These are phyloP conservation scores for Xylariaceae sp. DNA, from an alignment of 2,329 filamentous ascomycete genomes.

Conservation along the genomic window DNA sequence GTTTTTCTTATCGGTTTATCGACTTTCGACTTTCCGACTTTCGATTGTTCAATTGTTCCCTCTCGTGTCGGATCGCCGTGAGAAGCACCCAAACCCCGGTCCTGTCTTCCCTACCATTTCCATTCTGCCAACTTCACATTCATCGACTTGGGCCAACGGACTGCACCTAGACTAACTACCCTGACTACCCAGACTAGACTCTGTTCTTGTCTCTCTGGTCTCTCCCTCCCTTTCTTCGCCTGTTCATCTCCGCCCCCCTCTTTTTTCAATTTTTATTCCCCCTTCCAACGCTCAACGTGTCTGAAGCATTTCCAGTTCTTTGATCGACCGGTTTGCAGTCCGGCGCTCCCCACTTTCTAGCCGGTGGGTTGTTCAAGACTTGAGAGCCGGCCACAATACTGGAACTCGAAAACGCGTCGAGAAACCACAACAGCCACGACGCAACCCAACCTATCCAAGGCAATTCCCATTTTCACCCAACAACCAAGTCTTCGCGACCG, in stretches of 20 bases:
- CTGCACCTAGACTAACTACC: neutral
- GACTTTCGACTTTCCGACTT: neutral
- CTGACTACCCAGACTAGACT: neutral
- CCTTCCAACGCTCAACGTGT: neutral
- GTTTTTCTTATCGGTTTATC: no score
- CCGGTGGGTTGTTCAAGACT: neutral
- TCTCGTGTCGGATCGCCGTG: no score
- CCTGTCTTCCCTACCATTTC: no score
- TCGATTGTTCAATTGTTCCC: no score
- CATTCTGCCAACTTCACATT: no score
- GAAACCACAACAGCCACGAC: constrained; percentile 7
- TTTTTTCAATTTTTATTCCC: neutral
- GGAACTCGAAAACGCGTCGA: constrained; percentile 14
- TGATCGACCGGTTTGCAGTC: no score
- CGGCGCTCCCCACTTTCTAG: neutral
- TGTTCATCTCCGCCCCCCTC: neutral
- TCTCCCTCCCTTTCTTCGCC: neutral
- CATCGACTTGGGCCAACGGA: no score
- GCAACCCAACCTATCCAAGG: neutral
- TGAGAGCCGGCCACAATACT: neutral
- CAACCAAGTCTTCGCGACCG: constrained; percentile 7
- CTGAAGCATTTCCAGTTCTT: neutral
- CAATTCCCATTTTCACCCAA: constrained; percentile 11
- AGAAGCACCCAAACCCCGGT: no score
- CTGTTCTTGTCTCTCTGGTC: neutral